Evolutionary conservation across 768 basidiomycete species (phyloP).

Genomic region (Clitopilus hobsonii): DNA sequence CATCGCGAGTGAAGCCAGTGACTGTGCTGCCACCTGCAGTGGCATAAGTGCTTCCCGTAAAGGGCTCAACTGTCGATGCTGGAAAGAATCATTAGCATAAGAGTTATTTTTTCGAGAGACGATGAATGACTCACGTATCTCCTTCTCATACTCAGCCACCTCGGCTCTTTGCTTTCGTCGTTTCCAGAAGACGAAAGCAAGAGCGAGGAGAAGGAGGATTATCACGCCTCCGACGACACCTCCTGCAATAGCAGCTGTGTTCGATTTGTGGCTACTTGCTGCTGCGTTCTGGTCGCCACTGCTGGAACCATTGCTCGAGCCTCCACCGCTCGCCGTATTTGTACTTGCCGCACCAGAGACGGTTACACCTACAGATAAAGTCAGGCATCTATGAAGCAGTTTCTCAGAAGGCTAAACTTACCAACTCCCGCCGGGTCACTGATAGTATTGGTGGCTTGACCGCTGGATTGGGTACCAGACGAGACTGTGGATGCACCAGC

Average conservation of each 20-base stretch:
- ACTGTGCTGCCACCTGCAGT: too few species aligned
- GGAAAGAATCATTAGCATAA: background rate
- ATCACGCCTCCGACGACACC: conserved; percentile 6
- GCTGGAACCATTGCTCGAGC: background rate
- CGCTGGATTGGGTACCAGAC: too few species aligned
- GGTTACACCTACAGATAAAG: too few species aligned
- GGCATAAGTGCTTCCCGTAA: background rate
- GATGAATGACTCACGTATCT: too few species aligned
- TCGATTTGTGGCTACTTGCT: conserved; percentile 1
- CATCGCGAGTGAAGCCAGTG: too few species aligned
- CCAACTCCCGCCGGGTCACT: too few species aligned
- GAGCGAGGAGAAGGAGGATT: background rate
- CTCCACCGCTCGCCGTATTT: too few species aligned
- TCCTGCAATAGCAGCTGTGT: conserved; percentile 7
- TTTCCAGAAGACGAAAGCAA: background rate
- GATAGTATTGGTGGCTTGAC: too few species aligned
- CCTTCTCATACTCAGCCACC: background rate
- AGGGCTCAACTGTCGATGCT: background rate
- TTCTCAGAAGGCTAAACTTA: too few species aligned
- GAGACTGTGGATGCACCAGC: too few species aligned
- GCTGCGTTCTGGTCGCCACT: background rate
- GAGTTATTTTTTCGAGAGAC: background rate
- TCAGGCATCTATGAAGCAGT: too few species aligned
- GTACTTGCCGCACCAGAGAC: too few species aligned
- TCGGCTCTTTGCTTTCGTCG: background rate